Evolutionary conservation across 768 basidiomycete genomes (phyloP).

Genomic region (Lactarius hengduanensis): DNA sequence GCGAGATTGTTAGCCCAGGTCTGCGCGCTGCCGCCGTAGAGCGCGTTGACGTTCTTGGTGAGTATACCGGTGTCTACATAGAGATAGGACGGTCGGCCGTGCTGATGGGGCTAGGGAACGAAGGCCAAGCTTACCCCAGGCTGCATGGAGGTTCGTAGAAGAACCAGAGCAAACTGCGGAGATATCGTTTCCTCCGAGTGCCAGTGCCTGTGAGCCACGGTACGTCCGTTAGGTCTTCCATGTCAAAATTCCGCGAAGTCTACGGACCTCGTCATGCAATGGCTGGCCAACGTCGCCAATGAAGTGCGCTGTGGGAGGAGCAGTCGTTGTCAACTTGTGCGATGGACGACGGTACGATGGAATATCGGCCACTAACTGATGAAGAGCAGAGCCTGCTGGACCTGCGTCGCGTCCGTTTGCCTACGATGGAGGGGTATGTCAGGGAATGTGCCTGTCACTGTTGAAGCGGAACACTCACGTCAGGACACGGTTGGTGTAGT

Average conservation of each 20-base stretch:
- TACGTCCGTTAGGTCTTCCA: background rate
- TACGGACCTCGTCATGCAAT: conserved; percentile 42
- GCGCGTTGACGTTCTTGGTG: conserved; percentile 29
- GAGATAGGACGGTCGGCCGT: background rate
- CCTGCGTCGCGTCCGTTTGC: conserved; percentile 42
- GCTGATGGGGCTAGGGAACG: background rate
- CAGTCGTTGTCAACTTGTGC: background rate
- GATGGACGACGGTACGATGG: background rate
- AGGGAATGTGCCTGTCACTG: background rate
- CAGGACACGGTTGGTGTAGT: conserved; percentile 52
- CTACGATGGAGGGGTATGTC: background rate
- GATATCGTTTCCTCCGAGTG: conserved; percentile 47
- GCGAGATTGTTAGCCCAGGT: conserved; percentile 43
- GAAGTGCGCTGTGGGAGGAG: conserved; percentile 32
- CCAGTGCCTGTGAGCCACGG: conserved; percentile 33
- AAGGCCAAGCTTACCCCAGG: conserved; percentile 2
- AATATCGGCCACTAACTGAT: conserved; percentile 34
- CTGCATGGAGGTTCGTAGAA: conserved; percentile 45
- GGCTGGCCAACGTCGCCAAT: conserved; percentile 52
- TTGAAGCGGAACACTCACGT: conserved; percentile 27
- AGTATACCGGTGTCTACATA: conserved; percentile 30
- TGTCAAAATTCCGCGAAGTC: background rate
- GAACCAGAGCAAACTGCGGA: conserved; percentile 41
- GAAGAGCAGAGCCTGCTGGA: conserved; percentile 54
- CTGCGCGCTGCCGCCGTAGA: conserved; percentile 27